Evolutionary conservation across 78 protist genomes (phyloP).

Genomic region (Paratrimastix pyriformis): DNA sequence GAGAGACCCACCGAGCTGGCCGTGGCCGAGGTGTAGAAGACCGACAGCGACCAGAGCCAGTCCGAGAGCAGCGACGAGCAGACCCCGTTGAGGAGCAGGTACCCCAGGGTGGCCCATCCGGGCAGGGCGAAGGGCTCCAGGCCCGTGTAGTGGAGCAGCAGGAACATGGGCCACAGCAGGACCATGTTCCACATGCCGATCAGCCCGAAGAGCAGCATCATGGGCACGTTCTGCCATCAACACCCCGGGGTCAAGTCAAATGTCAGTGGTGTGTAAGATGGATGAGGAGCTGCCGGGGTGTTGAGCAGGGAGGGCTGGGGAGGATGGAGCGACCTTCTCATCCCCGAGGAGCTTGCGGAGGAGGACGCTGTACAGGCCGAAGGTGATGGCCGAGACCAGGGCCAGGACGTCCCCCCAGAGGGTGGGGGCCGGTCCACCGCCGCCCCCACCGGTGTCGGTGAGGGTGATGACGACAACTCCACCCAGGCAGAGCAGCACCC

Average conservation of each 20-base stretch:
- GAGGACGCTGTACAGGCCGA: conserved; percentile 45
- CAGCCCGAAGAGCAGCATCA: conserved; percentile 45
- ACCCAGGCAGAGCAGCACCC: no score
- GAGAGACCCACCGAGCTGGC: conserved; percentile 60
- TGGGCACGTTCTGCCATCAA: no score
- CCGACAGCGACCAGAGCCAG: conserved; percentile 46
- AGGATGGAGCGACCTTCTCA: no score
- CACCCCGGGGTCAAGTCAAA: no score
- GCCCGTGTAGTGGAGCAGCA: conserved; percentile 18
- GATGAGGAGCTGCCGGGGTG: no score
- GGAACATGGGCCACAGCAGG: conserved; percentile 24
- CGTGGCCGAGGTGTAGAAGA: conserved; percentile 53
- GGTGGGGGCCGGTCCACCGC: no score
- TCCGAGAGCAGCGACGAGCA: conserved; percentile 52
- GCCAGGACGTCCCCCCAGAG: conserved; percentile 38
- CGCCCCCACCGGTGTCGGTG: no score
- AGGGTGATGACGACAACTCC: conserved; percentile 23
- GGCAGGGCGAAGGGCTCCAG: conserved; percentile 29
- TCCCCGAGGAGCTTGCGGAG: no score
- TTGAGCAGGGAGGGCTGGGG: no score
- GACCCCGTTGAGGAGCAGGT: conserved; percentile 30
- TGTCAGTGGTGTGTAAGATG: no score
- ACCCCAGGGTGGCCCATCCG: not conserved
- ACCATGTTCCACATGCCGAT: conserved; percentile 35
- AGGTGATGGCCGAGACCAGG: conserved; percentile 30